phyloP scores from a whole-genome alignment of 257 asterid species.

The Nicotiana attenuata region DNA sequence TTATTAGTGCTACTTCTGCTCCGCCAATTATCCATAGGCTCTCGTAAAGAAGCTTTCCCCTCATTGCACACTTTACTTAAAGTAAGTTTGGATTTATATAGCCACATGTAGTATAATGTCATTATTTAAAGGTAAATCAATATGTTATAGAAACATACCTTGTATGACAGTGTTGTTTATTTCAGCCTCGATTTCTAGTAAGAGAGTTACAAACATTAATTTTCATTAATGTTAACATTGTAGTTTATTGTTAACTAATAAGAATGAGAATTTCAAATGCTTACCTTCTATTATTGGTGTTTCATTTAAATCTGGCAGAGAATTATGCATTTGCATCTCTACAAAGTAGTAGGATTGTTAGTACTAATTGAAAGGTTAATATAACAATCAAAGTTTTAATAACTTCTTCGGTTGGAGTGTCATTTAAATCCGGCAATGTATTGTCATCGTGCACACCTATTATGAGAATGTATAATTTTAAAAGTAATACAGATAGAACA shows the following conservation, averaged over 20 bases:
- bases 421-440: neutral
- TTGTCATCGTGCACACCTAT: neutral
- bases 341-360: too few relatives aligned
- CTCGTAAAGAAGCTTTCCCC: too few relatives aligned
- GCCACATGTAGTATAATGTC: neutral
- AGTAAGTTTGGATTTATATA: too few relatives aligned
- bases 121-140: neutral
- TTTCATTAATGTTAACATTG: neutral
- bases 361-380: too few relatives aligned
- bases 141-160: neutral
- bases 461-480: neutral
- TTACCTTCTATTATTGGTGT: neutral
- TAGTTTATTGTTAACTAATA: neutral
- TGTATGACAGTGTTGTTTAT: neutral
- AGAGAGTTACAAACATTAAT: neutral
- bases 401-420: neutral
- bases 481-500: neutral
- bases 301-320: neutral
- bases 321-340: too few relatives aligned
- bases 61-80: too few relatives aligned
- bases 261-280: neutral
- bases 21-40: too few relatives aligned
- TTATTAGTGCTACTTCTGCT: neutral
- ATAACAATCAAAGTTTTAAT: neutral
- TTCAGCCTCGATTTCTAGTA: neutral